Evolutionary conservation across 1,284 basidiomycete genomes (phyloP).

Genomic region (Golubevia sp.): DNA sequence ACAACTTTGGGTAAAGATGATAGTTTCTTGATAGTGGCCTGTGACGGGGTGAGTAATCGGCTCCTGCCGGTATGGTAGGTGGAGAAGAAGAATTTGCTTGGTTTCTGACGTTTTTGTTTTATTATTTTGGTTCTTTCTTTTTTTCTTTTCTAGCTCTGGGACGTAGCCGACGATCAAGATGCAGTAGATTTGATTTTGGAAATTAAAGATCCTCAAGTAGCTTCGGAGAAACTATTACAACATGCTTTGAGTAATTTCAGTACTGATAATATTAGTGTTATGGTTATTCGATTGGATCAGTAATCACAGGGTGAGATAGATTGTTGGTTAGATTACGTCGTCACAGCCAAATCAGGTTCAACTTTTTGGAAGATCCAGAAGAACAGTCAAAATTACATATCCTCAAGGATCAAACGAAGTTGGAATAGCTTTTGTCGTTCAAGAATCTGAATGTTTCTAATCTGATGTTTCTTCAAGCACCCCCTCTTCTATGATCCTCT

Average conservation of each 20-base stretch:
- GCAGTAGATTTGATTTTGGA: conserved; percentile 47
- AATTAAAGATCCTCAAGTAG: conserved; percentile 40
- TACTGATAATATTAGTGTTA: conserved; percentile 57
- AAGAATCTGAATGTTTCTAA: too few relatives aligned
- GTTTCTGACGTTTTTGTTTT: not conserved
- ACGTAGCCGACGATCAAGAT: conserved; percentile 56
- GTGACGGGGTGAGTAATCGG: conserved; percentile 49
- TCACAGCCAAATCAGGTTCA: too few relatives aligned
- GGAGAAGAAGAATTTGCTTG: not conserved
- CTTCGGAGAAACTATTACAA: conserved; percentile 36
- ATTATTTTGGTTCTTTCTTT: conserved; percentile 2
- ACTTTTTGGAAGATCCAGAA: too few relatives aligned
- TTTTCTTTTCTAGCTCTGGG: conserved; percentile 45
- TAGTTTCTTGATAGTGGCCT: conserved; percentile 54
- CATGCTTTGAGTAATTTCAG: conserved; percentile 52
- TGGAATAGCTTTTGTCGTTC: too few relatives aligned
- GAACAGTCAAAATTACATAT: too few relatives aligned
- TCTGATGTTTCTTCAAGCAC: too few relatives aligned
- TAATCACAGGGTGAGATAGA: too few relatives aligned
- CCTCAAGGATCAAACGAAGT: too few relatives aligned
- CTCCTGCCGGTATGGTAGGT: not conserved
- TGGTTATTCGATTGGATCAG: conserved; percentile 46
- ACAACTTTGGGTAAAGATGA: conserved; percentile 48
- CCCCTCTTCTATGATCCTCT: too few relatives aligned
- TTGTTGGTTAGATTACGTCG: too few relatives aligned